These are phyloP conservation scores for Penicillium cinerascens DNA, from an alignment of 495 filamentous ascomycete species.

Conservation along the genomic window DNA sequence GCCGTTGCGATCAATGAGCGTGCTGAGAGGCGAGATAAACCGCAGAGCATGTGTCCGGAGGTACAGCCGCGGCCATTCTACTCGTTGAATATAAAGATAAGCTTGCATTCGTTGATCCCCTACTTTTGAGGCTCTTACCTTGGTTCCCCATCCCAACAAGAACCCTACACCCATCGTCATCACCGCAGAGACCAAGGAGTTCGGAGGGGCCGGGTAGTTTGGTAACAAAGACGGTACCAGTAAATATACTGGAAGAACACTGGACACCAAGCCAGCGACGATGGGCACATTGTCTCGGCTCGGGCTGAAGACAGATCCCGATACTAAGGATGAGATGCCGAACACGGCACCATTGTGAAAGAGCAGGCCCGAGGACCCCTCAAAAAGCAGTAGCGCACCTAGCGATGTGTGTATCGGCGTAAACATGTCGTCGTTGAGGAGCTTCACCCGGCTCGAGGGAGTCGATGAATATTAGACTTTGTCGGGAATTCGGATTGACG, in stretches of 20 bases:
- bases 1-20: conserved; percentile 52
- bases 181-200: conserved; percentile 28
- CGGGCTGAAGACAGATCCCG: conserved; percentile 36
- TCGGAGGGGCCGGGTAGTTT: conserved; percentile 31
- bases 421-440: conserved; percentile 44
- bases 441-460: not conserved
- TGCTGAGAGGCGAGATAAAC: conserved; percentile 48
- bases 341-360: conserved; percentile 52
- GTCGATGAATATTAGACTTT: conserved; percentile 12
- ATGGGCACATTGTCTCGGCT: conserved; percentile 44
- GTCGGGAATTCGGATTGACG: conserved; percentile 3
- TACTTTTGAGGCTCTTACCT: conserved; percentile 31
- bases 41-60: conserved; percentile 61
- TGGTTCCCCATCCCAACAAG: conserved; percentile 55
- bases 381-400: conserved; percentile 53
- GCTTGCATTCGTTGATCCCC: not conserved
- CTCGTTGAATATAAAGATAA: conserved; percentile 1
- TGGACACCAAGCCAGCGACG: conserved; percentile 46
- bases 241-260: conserved; percentile 37
- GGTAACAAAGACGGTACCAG: conserved; percentile 46
- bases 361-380: conserved; percentile 52
- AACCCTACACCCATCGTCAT: conserved; percentile 43
- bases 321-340: conserved; percentile 52
- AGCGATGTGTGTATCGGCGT: conserved; percentile 55
- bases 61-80: conserved; percentile 55